Conservation (phyloP, 2,329 filamentous ascomycete genomes). For the Hymenoscyphus scutula region DNA sequence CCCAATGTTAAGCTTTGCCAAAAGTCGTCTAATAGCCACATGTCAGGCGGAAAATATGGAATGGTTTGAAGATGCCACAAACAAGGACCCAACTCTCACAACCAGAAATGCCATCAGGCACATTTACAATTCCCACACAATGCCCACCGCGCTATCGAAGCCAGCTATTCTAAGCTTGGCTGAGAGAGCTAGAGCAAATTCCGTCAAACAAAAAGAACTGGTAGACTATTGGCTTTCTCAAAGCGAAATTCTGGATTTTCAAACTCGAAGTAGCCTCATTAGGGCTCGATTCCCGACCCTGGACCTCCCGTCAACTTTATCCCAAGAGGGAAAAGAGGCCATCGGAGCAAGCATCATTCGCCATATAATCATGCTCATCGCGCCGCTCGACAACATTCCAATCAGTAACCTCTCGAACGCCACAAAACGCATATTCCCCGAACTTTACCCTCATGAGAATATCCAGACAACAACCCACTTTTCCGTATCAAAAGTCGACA, state of each 20-base stretch:
- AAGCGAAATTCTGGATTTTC: slow-evolving; percentile 39
- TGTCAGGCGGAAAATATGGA: slow-evolving; percentile 64
- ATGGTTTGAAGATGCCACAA: slow-evolving; percentile 87
- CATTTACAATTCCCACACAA: slow-evolving; percentile 52
- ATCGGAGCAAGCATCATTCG: slow-evolving; percentile 46
- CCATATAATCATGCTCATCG: slow-evolving; percentile 47
- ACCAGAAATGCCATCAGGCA: slow-evolving; percentile 76
- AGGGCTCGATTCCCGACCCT: slow-evolving; percentile 20
- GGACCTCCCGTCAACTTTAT: slow-evolving; percentile 12
- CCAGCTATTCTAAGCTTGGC: slow-evolving; percentile 62
- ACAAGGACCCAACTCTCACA: slow-evolving; percentile 73
- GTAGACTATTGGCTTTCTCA: slow-evolving; percentile 54
- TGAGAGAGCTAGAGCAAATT: slow-evolving; percentile 46
- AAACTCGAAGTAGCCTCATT: slow-evolving; percentile 38
- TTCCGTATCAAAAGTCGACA: slow-evolving; percentile 27
- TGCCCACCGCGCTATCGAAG: slow-evolving; percentile 71
- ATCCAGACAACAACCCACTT: slow-evolving; percentile 11
- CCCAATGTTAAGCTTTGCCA: slow-evolving; percentile 68
- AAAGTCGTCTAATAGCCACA: slow-evolving; percentile 70
- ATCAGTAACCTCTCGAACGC: slow-evolving; percentile 43
- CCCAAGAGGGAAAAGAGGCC: slow-evolving; percentile 12
- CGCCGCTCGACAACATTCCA: slow-evolving; percentile 44
- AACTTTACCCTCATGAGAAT: slow-evolving; percentile 14
- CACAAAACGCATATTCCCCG: slow-evolving; percentile 42
- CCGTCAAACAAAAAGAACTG: slow-evolving; percentile 46